Conservation (phyloP, 768 basidiomycete species). For the Tulasnella sp. region DNA sequence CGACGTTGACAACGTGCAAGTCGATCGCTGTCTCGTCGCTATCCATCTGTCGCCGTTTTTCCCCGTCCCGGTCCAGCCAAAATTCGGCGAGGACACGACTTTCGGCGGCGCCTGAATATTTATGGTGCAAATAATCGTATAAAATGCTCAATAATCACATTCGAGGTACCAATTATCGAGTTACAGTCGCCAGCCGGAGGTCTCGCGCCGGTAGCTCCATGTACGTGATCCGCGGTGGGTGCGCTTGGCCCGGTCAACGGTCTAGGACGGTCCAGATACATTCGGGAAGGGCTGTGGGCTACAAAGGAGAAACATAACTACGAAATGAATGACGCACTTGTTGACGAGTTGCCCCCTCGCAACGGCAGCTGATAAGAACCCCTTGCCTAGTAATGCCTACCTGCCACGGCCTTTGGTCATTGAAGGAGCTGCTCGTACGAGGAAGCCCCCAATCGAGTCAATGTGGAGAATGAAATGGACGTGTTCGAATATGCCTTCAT, state of each 20-base stretch:
- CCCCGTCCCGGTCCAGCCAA: background rate
- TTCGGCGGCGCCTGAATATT: background rate
- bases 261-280: slow-evolving; percentile 1
- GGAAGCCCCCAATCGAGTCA: background rate
- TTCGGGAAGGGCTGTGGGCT: background rate
- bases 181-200: background rate
- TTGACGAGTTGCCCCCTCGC: background rate
- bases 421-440: background rate
- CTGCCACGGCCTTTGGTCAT: background rate
- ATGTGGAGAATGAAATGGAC: background rate
- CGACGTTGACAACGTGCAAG: background rate
- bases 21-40: background rate
- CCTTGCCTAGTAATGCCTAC: background rate
- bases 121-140: background rate
- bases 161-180: background rate
- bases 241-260: background rate
- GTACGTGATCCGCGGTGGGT: background rate
- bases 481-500: background rate
- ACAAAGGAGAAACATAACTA: background rate
- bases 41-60: background rate
- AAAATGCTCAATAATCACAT: background rate
- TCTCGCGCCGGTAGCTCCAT: background rate
- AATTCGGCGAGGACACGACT: background rate
- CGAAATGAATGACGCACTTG: background rate
- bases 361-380: background rate